These are phyloP conservation scores for Angomonas desouzai DNA, from an alignment of 208 protist species.

Conservation along the genomic window DNA sequence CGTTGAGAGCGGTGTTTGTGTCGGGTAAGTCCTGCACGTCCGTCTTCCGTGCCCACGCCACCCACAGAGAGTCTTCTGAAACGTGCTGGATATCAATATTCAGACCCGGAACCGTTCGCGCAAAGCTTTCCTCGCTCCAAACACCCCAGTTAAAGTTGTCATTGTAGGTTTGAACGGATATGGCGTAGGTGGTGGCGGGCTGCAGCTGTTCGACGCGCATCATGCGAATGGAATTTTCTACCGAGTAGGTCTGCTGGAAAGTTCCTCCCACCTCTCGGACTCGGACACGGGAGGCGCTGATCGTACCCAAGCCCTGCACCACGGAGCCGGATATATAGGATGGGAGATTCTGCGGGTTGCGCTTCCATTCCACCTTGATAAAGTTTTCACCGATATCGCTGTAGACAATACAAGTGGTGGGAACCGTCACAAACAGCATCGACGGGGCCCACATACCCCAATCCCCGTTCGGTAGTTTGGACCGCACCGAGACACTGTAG, in stretches of 20 bases:
- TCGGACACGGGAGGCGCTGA: slow-evolving; percentile 80
- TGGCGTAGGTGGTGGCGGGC: slow-evolving; percentile 83
- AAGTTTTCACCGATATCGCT: slow-evolving; percentile 86
- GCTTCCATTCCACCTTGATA: slow-evolving; percentile 72
- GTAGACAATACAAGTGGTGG: slow-evolving; percentile 70
- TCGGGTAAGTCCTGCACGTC: slow-evolving; percentile 50
- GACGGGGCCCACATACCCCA: slow-evolving; percentile 90
- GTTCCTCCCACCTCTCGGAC: slow-evolving; percentile 70
- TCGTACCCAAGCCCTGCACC: slow-evolving; percentile 59
- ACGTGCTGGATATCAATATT: slow-evolving; percentile 81
- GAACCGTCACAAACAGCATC: slow-evolving; percentile 80
- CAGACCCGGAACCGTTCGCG: slow-evolving; percentile 84
- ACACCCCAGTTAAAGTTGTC: slow-evolving; percentile 89
- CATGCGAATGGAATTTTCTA: slow-evolving; percentile 61
- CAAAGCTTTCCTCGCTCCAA: slow-evolving; percentile 84
- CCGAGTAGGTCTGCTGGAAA: slow-evolving; percentile 57
- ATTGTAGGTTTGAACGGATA: slow-evolving; percentile 89
- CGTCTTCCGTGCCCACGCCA: slow-evolving; percentile 72
- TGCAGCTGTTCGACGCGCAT: slow-evolving; percentile 59
- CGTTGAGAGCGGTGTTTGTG: slow-evolving; percentile 74
- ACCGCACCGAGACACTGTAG: slow-evolving; percentile 84
- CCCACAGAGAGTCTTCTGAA: slow-evolving; percentile 87
- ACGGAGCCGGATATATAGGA: slow-evolving; percentile 53
- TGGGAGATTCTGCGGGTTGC: slow-evolving; percentile 58
- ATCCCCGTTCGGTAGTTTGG: slow-evolving; percentile 77